phyloP scores from a whole-genome alignment of 2,329 filamentous ascomycete genomes.

The Neophaeococcomyces aloes region DNA sequence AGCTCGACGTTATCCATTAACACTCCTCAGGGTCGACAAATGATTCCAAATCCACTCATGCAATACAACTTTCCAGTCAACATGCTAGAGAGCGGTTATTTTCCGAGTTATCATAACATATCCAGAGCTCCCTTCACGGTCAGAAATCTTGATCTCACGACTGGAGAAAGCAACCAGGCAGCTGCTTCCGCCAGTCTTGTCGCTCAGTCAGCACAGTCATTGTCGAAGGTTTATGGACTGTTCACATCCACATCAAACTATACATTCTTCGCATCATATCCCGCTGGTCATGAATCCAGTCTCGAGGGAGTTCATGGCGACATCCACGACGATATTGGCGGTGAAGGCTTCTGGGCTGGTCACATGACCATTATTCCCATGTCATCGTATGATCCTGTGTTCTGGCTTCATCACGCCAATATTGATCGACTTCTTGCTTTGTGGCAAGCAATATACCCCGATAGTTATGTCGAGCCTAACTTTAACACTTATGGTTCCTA shows the following conservation, averaged over 20 bases:
- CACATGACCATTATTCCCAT: constrained; percentile 63
- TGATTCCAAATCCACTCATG: constrained; percentile 38
- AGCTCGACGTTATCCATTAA: constrained; percentile 33
- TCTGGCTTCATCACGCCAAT: constrained; percentile 66
- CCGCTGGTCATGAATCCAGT: constrained; percentile 14
- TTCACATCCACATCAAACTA: constrained; percentile 23
- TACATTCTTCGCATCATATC: constrained; percentile 18
- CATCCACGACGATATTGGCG: constrained; percentile 45
- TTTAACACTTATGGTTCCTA: constrained; percentile 49
- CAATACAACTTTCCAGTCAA: constrained; percentile 28
- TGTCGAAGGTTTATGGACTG: constrained; percentile 23
- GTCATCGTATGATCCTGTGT: constrained; percentile 68
- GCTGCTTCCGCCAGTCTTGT: constrained; percentile 15
- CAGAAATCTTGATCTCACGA: constrained; percentile 14
- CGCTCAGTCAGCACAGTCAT: constrained; percentile 15
- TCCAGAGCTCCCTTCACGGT: constrained; percentile 16
- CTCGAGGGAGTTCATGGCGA: constrained; percentile 39
- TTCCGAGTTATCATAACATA: not conserved
- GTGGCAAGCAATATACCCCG: constrained; percentile 64
- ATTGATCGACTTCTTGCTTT: constrained; percentile 65
- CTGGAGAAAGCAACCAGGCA: constrained; percentile 14
- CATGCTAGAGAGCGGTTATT: constrained; percentile 13
- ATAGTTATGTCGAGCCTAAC: constrained; percentile 40
- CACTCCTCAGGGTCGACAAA: constrained; percentile 30
- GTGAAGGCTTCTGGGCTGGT: constrained; percentile 30